These are phyloP conservation scores for Tylopilus vinaceipallidus DNA, from an alignment of 768 basidiomycete genomes.

Conservation along the genomic window DNA sequence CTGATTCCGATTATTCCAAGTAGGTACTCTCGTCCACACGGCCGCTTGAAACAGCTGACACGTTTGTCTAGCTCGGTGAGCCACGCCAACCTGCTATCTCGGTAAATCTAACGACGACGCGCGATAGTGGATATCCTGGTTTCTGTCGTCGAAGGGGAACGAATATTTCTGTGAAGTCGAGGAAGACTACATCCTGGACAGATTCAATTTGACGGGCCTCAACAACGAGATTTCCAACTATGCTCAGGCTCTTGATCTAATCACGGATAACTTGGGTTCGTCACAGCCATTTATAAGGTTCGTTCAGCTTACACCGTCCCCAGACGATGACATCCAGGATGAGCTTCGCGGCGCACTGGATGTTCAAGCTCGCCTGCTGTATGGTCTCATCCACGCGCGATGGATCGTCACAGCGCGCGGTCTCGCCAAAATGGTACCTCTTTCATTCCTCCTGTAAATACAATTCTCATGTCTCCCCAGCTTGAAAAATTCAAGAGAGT, in stretches of 20 bases:
- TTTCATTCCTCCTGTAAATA: not conserved
- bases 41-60: slow-evolving; percentile 13
- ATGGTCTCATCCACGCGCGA: slow-evolving; percentile 94
- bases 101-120: slow-evolving; percentile 13
- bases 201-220: slow-evolving; percentile 96
- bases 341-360: slow-evolving; percentile 90
- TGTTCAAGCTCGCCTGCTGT: slow-evolving; percentile 88
- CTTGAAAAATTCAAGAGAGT: slow-evolving; percentile 98
- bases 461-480: slow-evolving; percentile 36
- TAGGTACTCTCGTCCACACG: slow-evolving; percentile 36
- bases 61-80: slow-evolving; percentile 27
- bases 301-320: not conserved
- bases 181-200: slow-evolving; percentile 97
- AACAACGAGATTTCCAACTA: slow-evolving; percentile 97
- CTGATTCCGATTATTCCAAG: slow-evolving; percentile 97
- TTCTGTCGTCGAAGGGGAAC: slow-evolving; percentile 94
- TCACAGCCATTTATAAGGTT: slow-evolving; percentile 2
- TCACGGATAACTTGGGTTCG: slow-evolving; percentile 92
- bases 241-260: slow-evolving; percentile 88
- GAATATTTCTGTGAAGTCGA: slow-evolving; percentile 99
- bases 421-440: slow-evolving; percentile 95
- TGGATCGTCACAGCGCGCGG: slow-evolving; percentile 97
- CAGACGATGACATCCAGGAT: slow-evolving; percentile 94
- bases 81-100: slow-evolving; percentile 14
- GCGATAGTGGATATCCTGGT: slow-evolving; percentile 94